These are phyloP conservation scores for Sporothrix sp. DNA, from an alignment of 2,329 filamentous ascomycete genomes.

Conservation along the genomic window DNA sequence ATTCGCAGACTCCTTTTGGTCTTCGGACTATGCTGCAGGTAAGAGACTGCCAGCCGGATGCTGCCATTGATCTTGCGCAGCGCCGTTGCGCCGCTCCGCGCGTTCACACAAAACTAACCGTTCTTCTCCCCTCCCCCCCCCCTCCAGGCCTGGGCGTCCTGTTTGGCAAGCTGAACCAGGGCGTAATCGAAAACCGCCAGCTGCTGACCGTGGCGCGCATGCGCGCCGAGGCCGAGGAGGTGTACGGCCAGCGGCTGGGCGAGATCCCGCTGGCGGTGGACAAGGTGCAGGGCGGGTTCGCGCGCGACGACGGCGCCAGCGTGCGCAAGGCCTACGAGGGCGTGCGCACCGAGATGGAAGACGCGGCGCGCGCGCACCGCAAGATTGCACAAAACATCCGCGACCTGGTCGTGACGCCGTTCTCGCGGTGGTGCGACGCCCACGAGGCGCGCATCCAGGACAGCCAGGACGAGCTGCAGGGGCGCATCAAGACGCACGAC, in stretches of 20 bases:
- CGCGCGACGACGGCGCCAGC: constrained; percentile 87
- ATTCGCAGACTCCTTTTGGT: constrained; percentile 97
- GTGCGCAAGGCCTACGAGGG: constrained; percentile 95
- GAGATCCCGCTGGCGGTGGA: constrained; percentile 78
- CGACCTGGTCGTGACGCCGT: constrained; percentile 88
- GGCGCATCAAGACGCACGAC: constrained; percentile 84
- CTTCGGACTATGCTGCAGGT: constrained; percentile 92
- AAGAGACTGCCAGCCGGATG: constrained; percentile 23
- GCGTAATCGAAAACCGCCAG: constrained; percentile 89
- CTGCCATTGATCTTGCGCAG: too few species aligned
- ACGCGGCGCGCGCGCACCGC: constrained; percentile 78
- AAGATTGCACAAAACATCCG: constrained; percentile 96
- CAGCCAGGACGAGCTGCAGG: constrained; percentile 88
- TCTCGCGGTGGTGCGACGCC: constrained; percentile 90
- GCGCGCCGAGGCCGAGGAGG: constrained; percentile 90
- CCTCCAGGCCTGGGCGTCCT: constrained; percentile 70
- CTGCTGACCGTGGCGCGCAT: constrained; percentile 82
- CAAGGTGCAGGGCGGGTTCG: constrained; percentile 74
- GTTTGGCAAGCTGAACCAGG: constrained; percentile 94
- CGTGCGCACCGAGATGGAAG: constrained; percentile 83
- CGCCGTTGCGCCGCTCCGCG: too few species aligned
- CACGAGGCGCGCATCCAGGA: constrained; percentile 86
- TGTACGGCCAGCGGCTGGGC: constrained; percentile 69
- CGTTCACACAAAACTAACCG: not conserved
- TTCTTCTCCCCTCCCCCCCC: not conserved